Base-by-base conservation (phyloP, 1,139 yeast genomes). In the Suhomyces maxii region DNA sequence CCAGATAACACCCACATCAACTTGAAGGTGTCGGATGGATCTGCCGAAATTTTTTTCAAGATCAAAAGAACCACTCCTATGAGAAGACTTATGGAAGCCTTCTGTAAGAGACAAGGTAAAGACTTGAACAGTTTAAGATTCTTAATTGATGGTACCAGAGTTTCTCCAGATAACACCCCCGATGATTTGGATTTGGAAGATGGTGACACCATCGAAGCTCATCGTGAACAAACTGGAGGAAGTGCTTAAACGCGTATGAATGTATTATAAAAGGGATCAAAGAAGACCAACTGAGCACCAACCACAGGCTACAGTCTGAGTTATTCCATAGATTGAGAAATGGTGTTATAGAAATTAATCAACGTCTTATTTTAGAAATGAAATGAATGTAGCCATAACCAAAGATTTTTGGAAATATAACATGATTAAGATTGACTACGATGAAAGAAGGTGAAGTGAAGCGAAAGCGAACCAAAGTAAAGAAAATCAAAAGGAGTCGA, bases 131-230 rank as follows among this genome's bases (percentile, higher is more conserved):
- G 93, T 39, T 76, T 95, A 64, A 82, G 98, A 66, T 95, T 95
- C 67, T 76, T 93, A 62, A 86, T 86, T 62, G 99, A 95, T 59
- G 99, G 99, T 52, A 86, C 89, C 57, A 83, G 99, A 63, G 84
- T 95, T 52, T 79, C 81, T 50, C 88, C 93, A 12, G 90, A 85
- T 50, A 90, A 89, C 59, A 93, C 99, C 2, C 98, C 99, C 8
- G 96, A 86, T 41, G 87, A 84, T 54, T 78, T 93, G 57, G 98
- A 89, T 48, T 83, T 91, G 79, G 95, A 88, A 66, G 97, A 93
- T 65, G 93, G 93, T 57, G 99, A 95, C 65, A 87, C 88, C 56
- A 91, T 95, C 57, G 99, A 95, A 69, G 99, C 97, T n/a, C 97
- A 91, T 68, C 86, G 95, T 69, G 96, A 90, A 67, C 99, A 93